Conservation (phyloP, 495 filamentous ascomycete genomes). For the Thozetella sp. region DNA sequence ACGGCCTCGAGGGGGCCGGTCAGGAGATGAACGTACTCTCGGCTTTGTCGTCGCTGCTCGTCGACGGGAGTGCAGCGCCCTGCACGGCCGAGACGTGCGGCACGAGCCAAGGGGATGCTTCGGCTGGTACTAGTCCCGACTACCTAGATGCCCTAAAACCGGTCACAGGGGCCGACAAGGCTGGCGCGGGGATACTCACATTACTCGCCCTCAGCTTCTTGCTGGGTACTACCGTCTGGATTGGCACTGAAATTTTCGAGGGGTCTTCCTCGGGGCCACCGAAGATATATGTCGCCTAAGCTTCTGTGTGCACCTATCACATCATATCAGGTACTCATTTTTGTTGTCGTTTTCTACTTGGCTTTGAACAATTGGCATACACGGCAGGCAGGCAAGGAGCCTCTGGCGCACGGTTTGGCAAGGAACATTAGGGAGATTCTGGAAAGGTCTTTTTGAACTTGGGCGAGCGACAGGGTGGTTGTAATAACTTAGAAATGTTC, state of each 20-base stretch:
- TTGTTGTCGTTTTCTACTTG: too few species aligned
- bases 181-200: conserved; percentile 59
- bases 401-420: too few species aligned
- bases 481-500: too few species aligned
- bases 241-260: conserved; percentile 10
- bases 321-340: too few species aligned
- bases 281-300: too few species aligned
- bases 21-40: conserved; percentile 64
- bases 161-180: conserved; percentile 52
- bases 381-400: too few species aligned
- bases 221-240: conserved; percentile 33
- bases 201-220: conserved; percentile 46
- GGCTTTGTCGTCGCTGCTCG: conserved; percentile 51
- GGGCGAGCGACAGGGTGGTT: too few species aligned
- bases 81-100: conserved; percentile 61
- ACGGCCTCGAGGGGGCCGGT: conserved; percentile 53
- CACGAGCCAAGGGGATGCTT: conserved; percentile 65
- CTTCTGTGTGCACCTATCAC: too few species aligned
- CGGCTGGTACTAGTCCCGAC: conserved; percentile 39
- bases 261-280: too few species aligned
- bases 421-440: too few species aligned
- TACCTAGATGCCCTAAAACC: conserved; percentile 17
- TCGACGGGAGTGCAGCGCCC: conserved; percentile 35
- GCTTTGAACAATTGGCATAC: too few species aligned
- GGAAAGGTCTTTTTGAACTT: too few species aligned